Conservation (phyloP, 805 yeast genomes). For the Schizosaccharomyces cryophilus region DNA sequence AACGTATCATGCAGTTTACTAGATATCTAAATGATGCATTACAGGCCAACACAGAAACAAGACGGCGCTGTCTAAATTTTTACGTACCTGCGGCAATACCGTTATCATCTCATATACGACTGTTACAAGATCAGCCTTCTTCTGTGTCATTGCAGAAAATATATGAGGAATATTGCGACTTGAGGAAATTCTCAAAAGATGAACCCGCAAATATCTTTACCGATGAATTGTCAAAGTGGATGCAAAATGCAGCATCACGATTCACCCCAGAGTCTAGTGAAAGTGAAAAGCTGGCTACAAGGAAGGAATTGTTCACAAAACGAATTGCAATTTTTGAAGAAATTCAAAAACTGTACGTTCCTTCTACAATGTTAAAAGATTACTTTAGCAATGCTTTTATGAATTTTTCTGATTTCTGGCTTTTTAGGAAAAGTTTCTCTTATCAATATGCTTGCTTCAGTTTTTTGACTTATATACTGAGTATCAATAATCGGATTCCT, state of each 20-base stretch:
- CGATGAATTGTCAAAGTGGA: constrained; percentile 19
- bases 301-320: neutral
- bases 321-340: constrained; percentile 67
- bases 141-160: constrained; percentile 58
- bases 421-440: constrained; percentile 83
- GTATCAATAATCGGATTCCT: constrained; percentile 79
- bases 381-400: constrained; percentile 28
- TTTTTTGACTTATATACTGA: constrained; percentile 82
- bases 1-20: constrained; percentile 74
- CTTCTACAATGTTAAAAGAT: constrained; percentile 37
- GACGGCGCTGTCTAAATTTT: constrained; percentile 62
- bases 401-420: constrained; percentile 84
- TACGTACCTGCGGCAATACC: constrained; percentile 86
- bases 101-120: constrained; percentile 76
- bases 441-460: constrained; percentile 84
- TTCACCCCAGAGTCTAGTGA: neutral
- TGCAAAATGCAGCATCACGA: neutral
- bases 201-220: constrained; percentile 71
- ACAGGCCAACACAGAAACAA: constrained; percentile 59
- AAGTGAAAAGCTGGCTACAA: neutral
- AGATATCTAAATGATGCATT: constrained; percentile 66
- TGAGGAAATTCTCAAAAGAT: constrained; percentile 51
- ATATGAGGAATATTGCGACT: constrained; percentile 67
- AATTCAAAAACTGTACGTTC: constrained; percentile 68
- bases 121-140: constrained; percentile 57